Evolutionary conservation across 1,139 yeast species (phyloP), one percentile per base, ranked within the genome.

Genomic region (Blastobotrys indianensis): DNA sequence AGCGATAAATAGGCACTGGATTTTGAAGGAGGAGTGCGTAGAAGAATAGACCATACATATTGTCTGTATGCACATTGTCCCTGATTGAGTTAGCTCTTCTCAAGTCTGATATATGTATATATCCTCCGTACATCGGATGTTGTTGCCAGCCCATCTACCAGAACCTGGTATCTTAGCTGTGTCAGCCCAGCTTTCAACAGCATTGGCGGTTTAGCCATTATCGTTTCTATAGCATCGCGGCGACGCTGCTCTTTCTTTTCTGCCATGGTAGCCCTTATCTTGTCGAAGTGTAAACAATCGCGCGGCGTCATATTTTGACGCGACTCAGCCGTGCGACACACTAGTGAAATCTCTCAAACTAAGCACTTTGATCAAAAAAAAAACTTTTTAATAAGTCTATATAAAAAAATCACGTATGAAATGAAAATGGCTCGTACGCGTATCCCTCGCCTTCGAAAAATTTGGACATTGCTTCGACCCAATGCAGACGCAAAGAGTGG

Each of bases 381-480:
- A 15, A 34, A 36, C 8, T 20, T n/a, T 37, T 16, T 37, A 25
- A 37, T 23, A 20, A 25, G 32, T 37, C 28, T 20, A 30, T 11
- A 34, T 34, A 23, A 16, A 34, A 17, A 25, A 20, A 20, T 20
- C 25, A 20, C 25, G 11, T 15, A 20, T 15, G 15, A 39, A 87
- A 85, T 7, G 77, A 69, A 62, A 86, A 90, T 29, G 98, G 98
- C 53, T 79, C 81, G 63, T 86, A 92, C 1, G 87, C 80, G 52
- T 81, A 77, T 46, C 98, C 98, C 64, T 92, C 97, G 56, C 98
- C 98, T 61, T 85, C 88, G 61, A 90, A 94, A 67, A 87, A 92
- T 69, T 94, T 94, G 45, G 97, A 88, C 98, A 94, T 94, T 30
- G 97, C 87, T 68, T 94, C 99, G 49, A 94, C 98, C 99, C 99